Conservation (phyloP, 1,284 basidiomycete species). For the Pseudozyma sp. region DNA sequence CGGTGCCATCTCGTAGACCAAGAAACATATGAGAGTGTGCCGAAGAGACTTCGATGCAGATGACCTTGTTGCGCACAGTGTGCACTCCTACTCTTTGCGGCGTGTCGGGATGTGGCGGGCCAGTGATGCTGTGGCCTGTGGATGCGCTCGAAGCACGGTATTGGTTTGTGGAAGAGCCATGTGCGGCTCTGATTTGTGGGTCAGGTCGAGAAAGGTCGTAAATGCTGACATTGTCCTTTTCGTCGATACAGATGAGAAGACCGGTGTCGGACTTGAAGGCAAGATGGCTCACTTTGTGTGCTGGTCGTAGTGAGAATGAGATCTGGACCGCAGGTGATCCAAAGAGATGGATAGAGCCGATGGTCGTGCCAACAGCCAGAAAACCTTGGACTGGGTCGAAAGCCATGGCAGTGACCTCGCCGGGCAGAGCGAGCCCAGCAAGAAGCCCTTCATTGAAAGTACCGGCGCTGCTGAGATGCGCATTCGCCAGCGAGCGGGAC, state of each 20-base stretch:
- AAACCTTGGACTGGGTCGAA: slow-evolving; percentile 71
- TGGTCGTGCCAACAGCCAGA: slow-evolving; percentile 77
- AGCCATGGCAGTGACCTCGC: slow-evolving; percentile 66
- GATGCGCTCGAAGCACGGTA: slow-evolving; percentile 41
- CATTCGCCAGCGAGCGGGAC: slow-evolving; percentile 45
- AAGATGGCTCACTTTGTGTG: slow-evolving; percentile 75
- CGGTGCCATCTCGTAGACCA: slow-evolving; percentile 70
- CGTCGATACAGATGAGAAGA: slow-evolving; percentile 77
- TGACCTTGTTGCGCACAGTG: slow-evolving; percentile 66
- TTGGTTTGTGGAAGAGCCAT: slow-evolving; percentile 41
- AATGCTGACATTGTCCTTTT: slow-evolving; percentile 76
- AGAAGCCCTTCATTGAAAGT: slow-evolving; percentile 64
- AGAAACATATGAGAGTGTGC: slow-evolving; percentile 80
- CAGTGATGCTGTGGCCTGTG: slow-evolving; percentile 43
- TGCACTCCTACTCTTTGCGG: slow-evolving; percentile 57
- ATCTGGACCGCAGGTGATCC: slow-evolving; percentile 77
- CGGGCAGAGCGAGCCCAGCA: slow-evolving; percentile 62
- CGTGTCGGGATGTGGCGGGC: slow-evolving; percentile 54
- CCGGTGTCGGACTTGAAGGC: slow-evolving; percentile 75
- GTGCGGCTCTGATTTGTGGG: slow-evolving; percentile 51
- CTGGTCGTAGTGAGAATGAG: slow-evolving; percentile 73
- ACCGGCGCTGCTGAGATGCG: slow-evolving; percentile 43
- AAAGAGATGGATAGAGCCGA: slow-evolving; percentile 76
- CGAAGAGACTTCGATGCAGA: slow-evolving; percentile 77
- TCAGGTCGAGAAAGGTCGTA: slow-evolving; percentile 77